These are phyloP conservation scores for Medicago ruthenica DNA, from an alignment of 306 rosid species.

Conservation along the genomic window DNA sequence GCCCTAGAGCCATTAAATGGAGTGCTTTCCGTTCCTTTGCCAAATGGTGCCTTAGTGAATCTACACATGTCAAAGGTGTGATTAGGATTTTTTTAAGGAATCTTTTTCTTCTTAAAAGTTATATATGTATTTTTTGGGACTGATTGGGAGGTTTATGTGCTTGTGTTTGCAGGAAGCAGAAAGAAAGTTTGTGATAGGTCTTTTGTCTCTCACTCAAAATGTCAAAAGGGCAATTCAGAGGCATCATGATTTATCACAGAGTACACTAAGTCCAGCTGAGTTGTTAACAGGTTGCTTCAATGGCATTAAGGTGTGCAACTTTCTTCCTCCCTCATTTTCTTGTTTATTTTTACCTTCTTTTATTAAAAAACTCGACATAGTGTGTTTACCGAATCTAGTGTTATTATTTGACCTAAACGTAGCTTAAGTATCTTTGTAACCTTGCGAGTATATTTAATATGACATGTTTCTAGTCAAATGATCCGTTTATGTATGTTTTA, in stretches of 20 bases:
- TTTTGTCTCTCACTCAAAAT: slow-evolving; percentile 65
- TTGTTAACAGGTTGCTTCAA: slow-evolving; percentile 72
- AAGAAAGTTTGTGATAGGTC: slow-evolving; percentile 59
- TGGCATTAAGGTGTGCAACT: slow-evolving; percentile 68
- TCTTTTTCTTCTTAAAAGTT: slow-evolving; percentile 26
- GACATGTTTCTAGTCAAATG: too few species aligned
- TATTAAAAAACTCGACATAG: not conserved
- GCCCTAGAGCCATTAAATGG: slow-evolving; percentile 66
- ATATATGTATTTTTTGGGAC: slow-evolving; percentile 30
- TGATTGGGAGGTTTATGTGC: slow-evolving; percentile 36
- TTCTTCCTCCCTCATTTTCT: slow-evolving; percentile 28
- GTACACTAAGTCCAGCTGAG: slow-evolving; percentile 65
- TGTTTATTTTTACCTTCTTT: slow-evolving; percentile 2
- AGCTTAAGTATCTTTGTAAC: not conserved
- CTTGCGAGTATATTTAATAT: too few species aligned
- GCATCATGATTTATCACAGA: slow-evolving; percentile 68
- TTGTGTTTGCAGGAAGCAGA: slow-evolving; percentile 66
- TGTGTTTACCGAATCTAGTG: slow-evolving; percentile 8
- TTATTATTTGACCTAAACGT: not conserved
- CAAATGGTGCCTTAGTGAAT: slow-evolving; percentile 58
- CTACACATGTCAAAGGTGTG: slow-evolving; percentile 81
- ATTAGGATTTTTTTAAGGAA: slow-evolving; percentile 23
- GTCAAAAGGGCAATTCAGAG: slow-evolving; percentile 67
- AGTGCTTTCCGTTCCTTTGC: slow-evolving; percentile 70
- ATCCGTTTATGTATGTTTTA: too few species aligned